Evolutionary conservation across 2,329 filamentous ascomycete genomes (phyloP), one percentile per base, ranked within the genome.

Genomic region (Fusarium irregulare): DNA sequence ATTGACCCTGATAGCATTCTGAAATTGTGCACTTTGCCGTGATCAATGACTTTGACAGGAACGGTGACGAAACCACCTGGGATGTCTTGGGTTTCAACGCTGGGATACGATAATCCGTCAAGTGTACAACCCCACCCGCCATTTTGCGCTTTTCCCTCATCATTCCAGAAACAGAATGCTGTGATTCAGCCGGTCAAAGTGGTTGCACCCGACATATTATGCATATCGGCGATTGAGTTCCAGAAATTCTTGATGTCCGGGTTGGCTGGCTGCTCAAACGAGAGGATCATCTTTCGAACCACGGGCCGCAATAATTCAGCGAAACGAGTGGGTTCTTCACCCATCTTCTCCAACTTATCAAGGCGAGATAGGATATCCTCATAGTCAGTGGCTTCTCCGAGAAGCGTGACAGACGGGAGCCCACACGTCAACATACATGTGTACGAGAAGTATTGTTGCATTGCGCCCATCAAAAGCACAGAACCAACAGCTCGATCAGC

Each of bases 401-500:
- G 56, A 3, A 59, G 49, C 18, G 49, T 59, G 1, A 56, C 28
- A 3, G 40, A 59, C 0, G 56, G 56, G n/a, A 59, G 8, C 0
- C 16, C 56, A 6, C 56, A 59, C 0, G 0, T 0, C 1, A 34
- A 0, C 0, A 0, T 2, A 0, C 25, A 28, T n/a, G 6, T 3
- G 7, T 28, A 45, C 3, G 18, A 34, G 16, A 59, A 56, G 21
- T 45, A 56, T 23, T 27, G 30, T 30, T 55, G 48, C 8, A 58
- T 13, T 2, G 56, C 0, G 0, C 48, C 56, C 48, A 58, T 56
- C 0, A 58, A n/a, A 0, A 56, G 48, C 2, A 58, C 28, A 3
- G 56, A 56, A 0, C 49, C 56, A 4, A 56, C 23, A 0, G 56
- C 13, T 1, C 50, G 56, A 23, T 59, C 56, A 4, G 16, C 25